Evolutionary conservation across 106 monocot species (phyloP), one percentile per base, ranked within the genome.

Genomic region (Acorus calamus): DNA sequence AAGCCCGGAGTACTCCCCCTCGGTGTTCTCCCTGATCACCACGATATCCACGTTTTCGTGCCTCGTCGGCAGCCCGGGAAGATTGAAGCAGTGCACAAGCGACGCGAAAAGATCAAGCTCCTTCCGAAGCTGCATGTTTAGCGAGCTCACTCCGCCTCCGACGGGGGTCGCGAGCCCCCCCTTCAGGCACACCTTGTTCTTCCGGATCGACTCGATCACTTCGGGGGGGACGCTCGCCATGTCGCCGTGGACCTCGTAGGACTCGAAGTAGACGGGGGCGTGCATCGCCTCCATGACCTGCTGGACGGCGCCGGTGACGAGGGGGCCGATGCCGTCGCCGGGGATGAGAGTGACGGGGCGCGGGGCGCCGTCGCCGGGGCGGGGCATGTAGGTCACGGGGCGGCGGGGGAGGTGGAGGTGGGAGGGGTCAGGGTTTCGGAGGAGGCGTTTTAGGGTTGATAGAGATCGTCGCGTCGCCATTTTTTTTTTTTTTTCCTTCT

Each of bases 211-310:
- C 42, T 66, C 66, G 54, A 66, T 66, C 6, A 66, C 66, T 10
- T 66, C 66, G 2, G 66, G 2, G 4, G 66, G 66, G 4, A 66
- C 44, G 43, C 44, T 55, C 7, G 66, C 55, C 66, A 66, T 66
- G 11, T 66, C 66, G 10, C 66, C 66, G 12, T 66, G 66, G 10
- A 66, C 66, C 53, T 66, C 66, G 44, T 66, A 66, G 3, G 66
- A 44, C 44, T 66, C 66, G 43, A 66, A 66, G 66, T 54, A 54
- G 3, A 66, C 66, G 4, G 66, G 66, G 10, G 66, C 66, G 42
- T 66, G 66, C 66, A 66, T 66, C 43, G 66, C 66, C 42, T 66
- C 66, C 66, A 66, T 66, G 5, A 66, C 66, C n/a, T 66, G 66
- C 53, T 44, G 66, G 11, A 66, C 66, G 1, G 66, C 66, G 3